Percentiles rank a stretch among this genome's conserved stretches.
phyloP scores from a whole-genome alignment of 2,329 filamentous ascomycete species.

The Pochonia chlamydosporia region DNA sequence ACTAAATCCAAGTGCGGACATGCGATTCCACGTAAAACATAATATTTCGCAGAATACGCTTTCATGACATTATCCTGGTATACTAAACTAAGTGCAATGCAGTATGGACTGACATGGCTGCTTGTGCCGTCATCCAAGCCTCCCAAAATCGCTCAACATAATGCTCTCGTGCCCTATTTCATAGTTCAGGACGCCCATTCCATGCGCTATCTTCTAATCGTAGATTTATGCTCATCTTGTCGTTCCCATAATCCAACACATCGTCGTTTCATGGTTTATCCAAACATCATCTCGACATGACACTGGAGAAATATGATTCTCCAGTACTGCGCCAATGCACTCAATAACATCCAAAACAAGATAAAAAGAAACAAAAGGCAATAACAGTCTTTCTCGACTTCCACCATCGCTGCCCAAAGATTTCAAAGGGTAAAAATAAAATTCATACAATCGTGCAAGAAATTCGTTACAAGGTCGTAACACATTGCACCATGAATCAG shows the following conservation, averaged over 20 bases:
- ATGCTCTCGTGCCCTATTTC: conserved; percentile 6
- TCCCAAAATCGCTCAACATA: conserved; percentile 11
- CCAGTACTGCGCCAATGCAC: not conserved
- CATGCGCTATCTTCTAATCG: conserved; percentile 14
- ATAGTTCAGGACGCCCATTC: conserved; percentile 12
- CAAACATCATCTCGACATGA: conserved; percentile 1
- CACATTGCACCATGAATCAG: conserved; percentile 25
- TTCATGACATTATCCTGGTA: not conserved
- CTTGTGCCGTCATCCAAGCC: conserved; percentile 8
- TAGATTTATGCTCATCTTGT: conserved; percentile 12
- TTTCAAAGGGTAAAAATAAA: conserved; percentile 14
- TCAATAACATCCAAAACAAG: not conserved
- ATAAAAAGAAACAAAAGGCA: not conserved
- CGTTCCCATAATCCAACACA: conserved; percentile 7
- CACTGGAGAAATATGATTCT: conserved; percentile 19
- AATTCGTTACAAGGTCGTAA: conserved; percentile 26
- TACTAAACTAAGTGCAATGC: not conserved
- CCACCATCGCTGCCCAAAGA: not conserved
- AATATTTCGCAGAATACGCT: not conserved
- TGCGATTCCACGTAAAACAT: too few species aligned
- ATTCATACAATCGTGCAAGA: conserved; percentile 28
- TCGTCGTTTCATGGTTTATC: not conserved
- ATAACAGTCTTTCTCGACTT: not conserved
- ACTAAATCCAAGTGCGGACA: too few species aligned
- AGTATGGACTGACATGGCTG: not conserved